A percentile compares a stretch with the other conserved stretches of the same genome.
Conservation (phyloP, 768 basidiomycete species). For the Chlorophyllum brunneum region DNA sequence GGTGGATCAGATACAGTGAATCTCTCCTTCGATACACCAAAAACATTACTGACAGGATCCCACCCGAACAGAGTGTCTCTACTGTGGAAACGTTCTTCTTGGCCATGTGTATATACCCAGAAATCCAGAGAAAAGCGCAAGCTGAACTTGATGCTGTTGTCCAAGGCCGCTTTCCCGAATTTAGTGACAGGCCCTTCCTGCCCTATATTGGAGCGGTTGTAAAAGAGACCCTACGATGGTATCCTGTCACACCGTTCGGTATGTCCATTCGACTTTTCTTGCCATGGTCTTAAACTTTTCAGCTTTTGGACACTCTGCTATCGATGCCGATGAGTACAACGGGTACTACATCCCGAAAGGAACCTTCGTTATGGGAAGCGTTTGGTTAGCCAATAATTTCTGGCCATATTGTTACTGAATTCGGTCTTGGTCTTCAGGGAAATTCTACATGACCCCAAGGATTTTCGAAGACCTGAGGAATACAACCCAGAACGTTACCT, state of each 20-base stretch:
- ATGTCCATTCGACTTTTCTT: background rate
- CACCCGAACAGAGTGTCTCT: slow-evolving; percentile 14
- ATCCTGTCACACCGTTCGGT: slow-evolving; percentile 24
- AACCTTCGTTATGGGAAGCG: slow-evolving; percentile 19
- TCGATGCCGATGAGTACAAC: slow-evolving; percentile 28
- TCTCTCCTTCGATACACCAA: too few species aligned
- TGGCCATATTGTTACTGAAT: background rate
- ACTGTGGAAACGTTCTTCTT: slow-evolving; percentile 16
- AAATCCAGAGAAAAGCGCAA: slow-evolving; percentile 17
- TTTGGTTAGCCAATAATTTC: slow-evolving; percentile 16
- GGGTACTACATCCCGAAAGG: slow-evolving; percentile 36
- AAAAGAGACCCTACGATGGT: slow-evolving; percentile 35
- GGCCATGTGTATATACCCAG: slow-evolving; percentile 16
- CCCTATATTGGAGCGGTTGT: slow-evolving; percentile 33
- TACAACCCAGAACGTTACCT: slow-evolving; percentile 30
- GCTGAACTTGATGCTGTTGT: slow-evolving; percentile 15
- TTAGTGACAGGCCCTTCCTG: slow-evolving; percentile 20
- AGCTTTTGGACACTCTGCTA: slow-evolving; percentile 17
- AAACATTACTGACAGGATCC: background rate
- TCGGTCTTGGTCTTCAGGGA: background rate
- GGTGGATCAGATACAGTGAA: slow-evolving; percentile 16
- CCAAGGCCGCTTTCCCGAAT: slow-evolving; percentile 28
- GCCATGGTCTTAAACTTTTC: background rate
- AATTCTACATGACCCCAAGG: slow-evolving; percentile 26
- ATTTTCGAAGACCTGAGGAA: slow-evolving; percentile 26